Evolutionary conservation across 1,284 basidiomycete species (phyloP).

Genomic region (Pisolithus thermaeus): DNA sequence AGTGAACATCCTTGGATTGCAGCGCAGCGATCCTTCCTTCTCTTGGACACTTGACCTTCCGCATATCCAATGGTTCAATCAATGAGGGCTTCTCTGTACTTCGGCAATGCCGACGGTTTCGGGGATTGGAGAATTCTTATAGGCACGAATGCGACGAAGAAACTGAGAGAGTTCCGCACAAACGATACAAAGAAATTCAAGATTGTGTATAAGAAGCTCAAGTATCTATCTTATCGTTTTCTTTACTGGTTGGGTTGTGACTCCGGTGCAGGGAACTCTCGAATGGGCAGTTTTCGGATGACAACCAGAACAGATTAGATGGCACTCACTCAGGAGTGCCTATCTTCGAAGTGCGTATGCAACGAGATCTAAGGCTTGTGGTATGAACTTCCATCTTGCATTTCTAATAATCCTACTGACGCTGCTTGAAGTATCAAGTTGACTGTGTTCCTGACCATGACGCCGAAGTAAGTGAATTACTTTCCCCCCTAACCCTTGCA

Average conservation of each 20-base stretch:
- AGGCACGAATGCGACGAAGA: conserved; percentile 37
- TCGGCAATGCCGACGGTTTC: conserved; percentile 46
- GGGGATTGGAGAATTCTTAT: conserved; percentile 51
- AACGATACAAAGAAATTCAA: conserved; percentile 38
- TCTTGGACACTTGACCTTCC: too few species aligned
- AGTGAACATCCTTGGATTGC: neutral
- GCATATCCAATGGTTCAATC: conserved; percentile 42
- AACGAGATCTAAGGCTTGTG: conserved; percentile 52
- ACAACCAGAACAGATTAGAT: conserved; percentile 62
- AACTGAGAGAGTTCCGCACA: conserved; percentile 37
- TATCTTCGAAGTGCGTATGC: conserved; percentile 67
- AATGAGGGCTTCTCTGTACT: conserved; percentile 43
- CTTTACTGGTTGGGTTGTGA: conserved; percentile 1
- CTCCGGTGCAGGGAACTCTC: conserved; percentile 49
- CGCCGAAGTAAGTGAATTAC: conserved; percentile 34
- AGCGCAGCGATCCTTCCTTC: neutral
- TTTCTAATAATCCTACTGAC: neutral
- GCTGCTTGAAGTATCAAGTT: conserved; percentile 49
- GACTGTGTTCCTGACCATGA: conserved; percentile 52
- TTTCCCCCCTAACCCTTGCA: neutral
- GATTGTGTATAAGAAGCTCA: conserved; percentile 55
- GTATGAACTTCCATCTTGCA: conserved; percentile 32
- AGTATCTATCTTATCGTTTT: conserved; percentile 27
- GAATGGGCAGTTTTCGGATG: conserved; percentile 58
- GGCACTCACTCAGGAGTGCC: conserved; percentile 43